These are phyloP conservation scores for Cordyceps javanica DNA, from an alignment of 2,329 filamentous ascomycete species.

Conservation along the genomic window DNA sequence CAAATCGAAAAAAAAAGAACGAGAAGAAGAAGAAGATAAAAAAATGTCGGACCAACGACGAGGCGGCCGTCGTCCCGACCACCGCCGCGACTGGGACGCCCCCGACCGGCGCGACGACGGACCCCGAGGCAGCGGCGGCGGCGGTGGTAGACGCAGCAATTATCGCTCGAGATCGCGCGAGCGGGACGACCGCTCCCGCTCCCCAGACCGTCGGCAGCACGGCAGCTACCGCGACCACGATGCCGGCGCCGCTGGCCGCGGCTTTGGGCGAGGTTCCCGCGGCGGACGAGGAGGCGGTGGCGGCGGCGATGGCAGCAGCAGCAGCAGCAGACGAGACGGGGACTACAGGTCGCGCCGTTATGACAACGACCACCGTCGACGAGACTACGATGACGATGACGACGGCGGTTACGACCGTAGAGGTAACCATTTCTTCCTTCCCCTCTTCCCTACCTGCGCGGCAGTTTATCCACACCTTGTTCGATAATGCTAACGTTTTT, in stretches of 20 bases:
- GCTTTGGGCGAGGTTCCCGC: conserved; percentile 18
- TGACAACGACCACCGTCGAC: conserved; percentile 21
- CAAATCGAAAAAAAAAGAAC: not conserved
- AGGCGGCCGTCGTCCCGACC: conserved; percentile 29
- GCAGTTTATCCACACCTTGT: not conserved
- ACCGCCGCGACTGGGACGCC: conserved; percentile 54
- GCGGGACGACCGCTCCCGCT: conserved; percentile 33
- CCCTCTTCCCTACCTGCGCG: not conserved
- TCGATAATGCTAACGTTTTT: not conserved
- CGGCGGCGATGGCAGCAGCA: conserved; percentile 19
- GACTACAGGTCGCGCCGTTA: conserved; percentile 25
- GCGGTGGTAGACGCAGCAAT: conserved; percentile 25
- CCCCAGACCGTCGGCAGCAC: conserved; percentile 25
- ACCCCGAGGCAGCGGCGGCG: conserved; percentile 18
- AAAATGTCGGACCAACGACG: conserved; percentile 30
- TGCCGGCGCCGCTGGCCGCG: conserved; percentile 25
- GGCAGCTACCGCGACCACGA: conserved; percentile 34
- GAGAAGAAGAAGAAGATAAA: not conserved
- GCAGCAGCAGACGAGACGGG: conserved; percentile 28
- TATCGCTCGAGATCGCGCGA: conserved; percentile 31
- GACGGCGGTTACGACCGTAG: conserved; percentile 22
- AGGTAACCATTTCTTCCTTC: not conserved
- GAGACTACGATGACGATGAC: conserved; percentile 20
- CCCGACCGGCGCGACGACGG: conserved; percentile 34
- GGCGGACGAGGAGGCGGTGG: conserved; percentile 16